Evolutionary conservation across 2,329 filamentous ascomycete genomes (phyloP).

Genomic region (Nigrospora oryzae): DNA sequence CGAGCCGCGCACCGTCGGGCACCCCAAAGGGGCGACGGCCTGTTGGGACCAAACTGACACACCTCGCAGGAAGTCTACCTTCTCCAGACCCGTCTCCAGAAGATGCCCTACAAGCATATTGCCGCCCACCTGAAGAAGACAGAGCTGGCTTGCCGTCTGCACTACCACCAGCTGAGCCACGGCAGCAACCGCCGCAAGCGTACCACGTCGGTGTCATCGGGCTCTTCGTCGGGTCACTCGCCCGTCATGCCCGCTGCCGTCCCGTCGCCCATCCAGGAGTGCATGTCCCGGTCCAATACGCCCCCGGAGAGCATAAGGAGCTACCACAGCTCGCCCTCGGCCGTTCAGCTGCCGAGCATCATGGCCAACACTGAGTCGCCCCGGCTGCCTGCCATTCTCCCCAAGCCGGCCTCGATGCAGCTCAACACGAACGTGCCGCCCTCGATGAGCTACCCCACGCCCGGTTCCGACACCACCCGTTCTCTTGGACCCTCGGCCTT

Average conservation of each 20-base stretch:
- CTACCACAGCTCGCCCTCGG: conserved; percentile 35
- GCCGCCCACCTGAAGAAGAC: conserved; percentile 80
- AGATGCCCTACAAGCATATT: conserved; percentile 89
- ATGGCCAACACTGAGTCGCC: conserved; percentile 35
- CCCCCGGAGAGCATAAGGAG: conserved; percentile 35
- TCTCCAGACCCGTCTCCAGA: conserved; percentile 73
- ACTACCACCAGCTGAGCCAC: conserved; percentile 80
- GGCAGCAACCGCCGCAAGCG: conserved; percentile 75
- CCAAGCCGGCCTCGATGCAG: conserved; percentile 52
- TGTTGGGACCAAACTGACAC: background rate
- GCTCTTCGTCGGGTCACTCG: conserved; percentile 48
- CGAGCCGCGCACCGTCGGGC: background rate
- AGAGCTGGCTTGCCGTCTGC: conserved; percentile 76
- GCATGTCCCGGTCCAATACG: conserved; percentile 37
- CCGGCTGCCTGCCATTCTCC: conserved; percentile 53
- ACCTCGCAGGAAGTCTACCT: conserved; percentile 65
- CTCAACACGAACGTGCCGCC: conserved; percentile 28
- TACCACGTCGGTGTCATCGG: conserved; percentile 60
- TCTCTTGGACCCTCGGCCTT: conserved; percentile 35
- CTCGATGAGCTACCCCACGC: conserved; percentile 29
- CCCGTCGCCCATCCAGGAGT: conserved; percentile 42
- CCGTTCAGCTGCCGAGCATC: conserved; percentile 46
- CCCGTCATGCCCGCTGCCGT: conserved; percentile 37
- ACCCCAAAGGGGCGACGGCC: background rate
- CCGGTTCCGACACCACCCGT: conserved; percentile 29